Evolutionary conservation across 768 basidiomycete species (phyloP), one percentile per base, ranked within the genome.

Genomic region (Leccinum fibrillosum): DNA sequence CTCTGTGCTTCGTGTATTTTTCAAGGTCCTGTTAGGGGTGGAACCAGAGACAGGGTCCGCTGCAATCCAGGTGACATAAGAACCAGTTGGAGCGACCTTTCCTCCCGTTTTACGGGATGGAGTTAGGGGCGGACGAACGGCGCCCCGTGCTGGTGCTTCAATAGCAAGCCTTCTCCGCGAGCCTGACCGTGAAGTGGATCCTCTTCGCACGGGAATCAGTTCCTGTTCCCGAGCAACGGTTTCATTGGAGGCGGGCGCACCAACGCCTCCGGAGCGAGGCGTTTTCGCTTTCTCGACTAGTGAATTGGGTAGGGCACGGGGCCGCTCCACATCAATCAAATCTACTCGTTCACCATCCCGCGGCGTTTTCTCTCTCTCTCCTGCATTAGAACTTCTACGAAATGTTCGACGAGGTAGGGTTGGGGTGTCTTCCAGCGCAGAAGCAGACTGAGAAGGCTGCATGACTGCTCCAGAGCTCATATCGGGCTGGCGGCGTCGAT

Each of bases 21-120:
- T n/a, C n/a, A n/a, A n/a, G n/a, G n/a, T n/a, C n/a, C n/a, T n/a
- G n/a, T n/a, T n/a, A n/a, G n/a, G n/a, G n/a, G n/a, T n/a, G n/a
- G n/a, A n/a, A n/a, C n/a, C n/a, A n/a, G n/a, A 52, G 50, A 63
- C 64, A 17, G 66, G 53, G 51, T 80, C 74, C 37, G 75, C 69
- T 34, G 76, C 68, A 57, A 65, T 73, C 62, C 63, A 66, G 21
- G 56, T 56, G 15, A 72, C 51, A 35, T 64, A 61, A 54, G 51
- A 69, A 32, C 57, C 54, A 30, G 15, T 10, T 32, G 72, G 72
- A 23, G 64, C 69, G 17, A 58, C 54, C 44, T 35, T 72, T 48
- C 71, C 71, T n/a, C 71, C 71, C 7, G 45, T 54, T 34, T 53
- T 64, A 37, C 45, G 65, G 26, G 59, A 52, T 12, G 50, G 58